A percentile compares a stretch with the other conserved stretches of the same genome.
Evolutionary conservation across 2,329 filamentous ascomycete species (phyloP).

Genomic region (Sporothrix curviconia): DNA sequence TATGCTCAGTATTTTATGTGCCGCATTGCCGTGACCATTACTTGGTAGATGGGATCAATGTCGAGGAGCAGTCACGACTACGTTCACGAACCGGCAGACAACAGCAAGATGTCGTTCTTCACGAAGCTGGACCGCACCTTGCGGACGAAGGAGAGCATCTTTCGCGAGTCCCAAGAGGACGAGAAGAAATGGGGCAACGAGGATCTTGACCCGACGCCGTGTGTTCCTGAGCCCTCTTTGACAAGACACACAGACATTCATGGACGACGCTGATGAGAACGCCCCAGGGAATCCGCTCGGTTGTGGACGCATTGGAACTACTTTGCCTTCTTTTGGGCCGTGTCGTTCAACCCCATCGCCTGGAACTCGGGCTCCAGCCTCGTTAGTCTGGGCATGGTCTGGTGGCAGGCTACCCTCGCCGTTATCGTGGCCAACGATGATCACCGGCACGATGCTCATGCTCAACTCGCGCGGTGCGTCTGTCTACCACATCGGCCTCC

Average conservation of each 20-base stretch:
- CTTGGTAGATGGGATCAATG: no score
- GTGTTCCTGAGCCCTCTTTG: no score
- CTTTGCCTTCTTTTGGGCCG: constrained; percentile 16
- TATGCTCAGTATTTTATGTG: no score
- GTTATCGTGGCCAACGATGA: constrained; percentile 7
- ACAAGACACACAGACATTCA: no score
- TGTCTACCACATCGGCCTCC: constrained; percentile 17
- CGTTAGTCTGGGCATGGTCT: constrained; percentile 11
- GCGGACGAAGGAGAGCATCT: constrained; percentile 10
- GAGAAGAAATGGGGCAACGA: constrained; percentile 13
- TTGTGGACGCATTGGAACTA: constrained; percentile 15
- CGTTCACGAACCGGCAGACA: neutral
- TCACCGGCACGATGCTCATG: constrained; percentile 11
- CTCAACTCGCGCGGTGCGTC: constrained; percentile 15
- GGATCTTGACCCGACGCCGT: constrained; percentile 12
- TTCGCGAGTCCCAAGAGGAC: constrained; percentile 4
- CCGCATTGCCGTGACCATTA: no score
- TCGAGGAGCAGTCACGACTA: neutral
- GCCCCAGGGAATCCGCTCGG: neutral
- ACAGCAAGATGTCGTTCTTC: neutral
- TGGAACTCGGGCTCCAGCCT: constrained; percentile 15
- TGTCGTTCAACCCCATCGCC: constrained; percentile 15
- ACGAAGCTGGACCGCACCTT: neutral
- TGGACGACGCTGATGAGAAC: neutral
- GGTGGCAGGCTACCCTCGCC: constrained; percentile 15